Percentiles rank a stretch among this genome's conserved stretches.
phyloP scores from a whole-genome alignment of 225 moss, liverwort and hornwort species.

The Pseudisothecium myosuroides region DNA sequence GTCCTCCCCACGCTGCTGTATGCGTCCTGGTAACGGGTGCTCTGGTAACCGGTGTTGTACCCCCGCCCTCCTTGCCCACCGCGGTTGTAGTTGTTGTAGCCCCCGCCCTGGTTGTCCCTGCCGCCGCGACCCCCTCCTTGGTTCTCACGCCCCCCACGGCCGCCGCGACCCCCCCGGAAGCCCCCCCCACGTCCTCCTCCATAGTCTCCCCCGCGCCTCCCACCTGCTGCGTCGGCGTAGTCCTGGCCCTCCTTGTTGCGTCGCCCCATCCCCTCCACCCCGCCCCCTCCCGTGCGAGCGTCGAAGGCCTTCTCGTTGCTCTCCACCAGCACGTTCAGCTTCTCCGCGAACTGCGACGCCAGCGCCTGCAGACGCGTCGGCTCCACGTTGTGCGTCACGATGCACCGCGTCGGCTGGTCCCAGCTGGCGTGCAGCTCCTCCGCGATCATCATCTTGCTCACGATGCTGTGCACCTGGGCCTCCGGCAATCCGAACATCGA shows the following conservation, averaged over 20 bases:
- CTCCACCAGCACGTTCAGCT: slow-evolving; percentile 78
- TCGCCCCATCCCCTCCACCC: slow-evolving; percentile 63
- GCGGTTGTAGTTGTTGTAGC: slow-evolving; percentile 53
- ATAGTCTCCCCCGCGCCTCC: slow-evolving; percentile 55
- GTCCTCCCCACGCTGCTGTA: slow-evolving; percentile 88
- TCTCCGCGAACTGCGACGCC: slow-evolving; percentile 62
- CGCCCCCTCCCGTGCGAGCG: slow-evolving; percentile 71
- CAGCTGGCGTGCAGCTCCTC: slow-evolving; percentile 98
- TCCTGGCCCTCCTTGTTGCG: slow-evolving; percentile 48
- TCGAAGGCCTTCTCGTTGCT: slow-evolving; percentile 96
- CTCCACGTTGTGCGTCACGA: slow-evolving; percentile 90
- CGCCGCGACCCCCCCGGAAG: slow-evolving; percentile 35
- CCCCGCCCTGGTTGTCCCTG: slow-evolving; percentile 28
- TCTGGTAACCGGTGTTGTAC: slow-evolving; percentile 67
- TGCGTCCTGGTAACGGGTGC: slow-evolving; percentile 96
- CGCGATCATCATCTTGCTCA: slow-evolving; percentile 99
- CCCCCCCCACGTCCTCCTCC: slow-evolving; percentile 42
- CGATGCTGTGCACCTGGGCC: slow-evolving; percentile 86
- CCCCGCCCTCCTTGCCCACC: slow-evolving; percentile 55
- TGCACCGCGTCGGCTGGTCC: slow-evolving; percentile 94
- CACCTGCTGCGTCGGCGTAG: slow-evolving; percentile 64
- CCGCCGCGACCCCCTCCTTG: slow-evolving; percentile 21
- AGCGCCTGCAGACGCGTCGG: slow-evolving; percentile 85
- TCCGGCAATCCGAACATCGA: slow-evolving; percentile 79
- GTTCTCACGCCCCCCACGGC: slow-evolving; percentile 32